Percentiles rank a stretch among this genome's conserved stretches.
phyloP scores from a whole-genome alignment of 441 rosid species.

The Populus hybrid region DNA sequence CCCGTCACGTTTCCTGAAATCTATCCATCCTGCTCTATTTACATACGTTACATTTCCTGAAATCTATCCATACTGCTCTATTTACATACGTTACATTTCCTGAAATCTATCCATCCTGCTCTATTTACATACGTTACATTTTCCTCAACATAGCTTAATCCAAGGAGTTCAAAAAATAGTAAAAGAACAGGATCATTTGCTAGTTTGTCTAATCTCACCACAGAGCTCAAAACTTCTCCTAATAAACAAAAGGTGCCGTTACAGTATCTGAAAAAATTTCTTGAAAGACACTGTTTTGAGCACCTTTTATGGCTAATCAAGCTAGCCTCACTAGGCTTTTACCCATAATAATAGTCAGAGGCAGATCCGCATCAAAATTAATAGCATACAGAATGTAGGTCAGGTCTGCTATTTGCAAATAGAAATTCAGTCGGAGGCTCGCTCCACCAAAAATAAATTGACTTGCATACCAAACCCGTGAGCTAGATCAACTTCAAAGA shows the following conservation, averaged over 20 bases:
- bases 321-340: not conserved
- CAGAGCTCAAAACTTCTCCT: not conserved
- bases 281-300: not conserved
- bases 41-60: slow-evolving; percentile 3
- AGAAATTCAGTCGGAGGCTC: not conserved
- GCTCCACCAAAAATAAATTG: not conserved
- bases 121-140: not conserved
- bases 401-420: too few species aligned
- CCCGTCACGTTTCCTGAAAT: slow-evolving; percentile 1
- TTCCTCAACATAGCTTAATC: not conserved
- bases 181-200: not conserved
- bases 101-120: not conserved
- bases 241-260: not conserved
- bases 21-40: not conserved
- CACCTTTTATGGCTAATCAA: not conserved
- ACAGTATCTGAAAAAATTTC: not conserved
- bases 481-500: not conserved
- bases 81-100: not conserved
- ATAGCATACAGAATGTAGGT: not conserved
- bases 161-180: not conserved
- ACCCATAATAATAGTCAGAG: not conserved
- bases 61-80: slow-evolving; percentile 1
- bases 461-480: not conserved
- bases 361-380: not conserved
- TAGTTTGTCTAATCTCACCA: not conserved